A percentile compares a stretch with the other conserved stretches of the same genome.
Conservation (phyloP, 2,329 filamentous ascomycete genomes). For the Diaporthe australafricana region DNA sequence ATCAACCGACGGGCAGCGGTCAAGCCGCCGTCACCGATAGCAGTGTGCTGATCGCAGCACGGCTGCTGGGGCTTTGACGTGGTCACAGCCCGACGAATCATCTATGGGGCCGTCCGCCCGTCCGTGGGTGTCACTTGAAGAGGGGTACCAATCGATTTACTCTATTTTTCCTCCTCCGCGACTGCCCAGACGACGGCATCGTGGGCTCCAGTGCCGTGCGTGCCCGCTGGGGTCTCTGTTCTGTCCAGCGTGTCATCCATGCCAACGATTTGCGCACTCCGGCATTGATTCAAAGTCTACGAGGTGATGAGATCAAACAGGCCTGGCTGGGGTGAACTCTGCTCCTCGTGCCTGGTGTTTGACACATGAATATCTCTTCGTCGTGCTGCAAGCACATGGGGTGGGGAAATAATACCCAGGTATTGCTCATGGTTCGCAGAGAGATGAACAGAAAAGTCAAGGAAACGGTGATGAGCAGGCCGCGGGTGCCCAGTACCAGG, state of each 20-base stretch:
- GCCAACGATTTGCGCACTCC: background rate
- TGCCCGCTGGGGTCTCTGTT: background rate
- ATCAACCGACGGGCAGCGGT: slow-evolving; percentile 28
- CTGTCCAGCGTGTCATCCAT: background rate
- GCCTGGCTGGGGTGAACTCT: background rate
- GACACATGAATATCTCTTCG: slow-evolving; percentile 5
- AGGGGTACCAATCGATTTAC: slow-evolving; percentile 8
- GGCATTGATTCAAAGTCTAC: slow-evolving; percentile 3
- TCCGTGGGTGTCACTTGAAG: slow-evolving; percentile 9
- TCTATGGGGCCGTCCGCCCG: slow-evolving; percentile 9
- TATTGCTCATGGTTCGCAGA: slow-evolving; percentile 20
- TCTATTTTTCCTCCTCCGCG: background rate
- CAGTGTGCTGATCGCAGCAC: slow-evolving; percentile 21
- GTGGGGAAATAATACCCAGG: slow-evolving; percentile 1
- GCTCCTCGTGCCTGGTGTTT: background rate
- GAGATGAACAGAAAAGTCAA: slow-evolving; percentile 16
- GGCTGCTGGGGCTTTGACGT: slow-evolving; percentile 27
- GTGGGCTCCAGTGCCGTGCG: slow-evolving; percentile 12
- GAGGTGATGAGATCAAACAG: slow-evolving; percentile 5
- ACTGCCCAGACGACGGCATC: slow-evolving; percentile 7
- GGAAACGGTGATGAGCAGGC: slow-evolving; percentile 19
- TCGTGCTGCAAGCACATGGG: slow-evolving; percentile 16
- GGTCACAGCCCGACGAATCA: slow-evolving; percentile 29
- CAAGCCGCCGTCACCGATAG: slow-evolving; percentile 23
- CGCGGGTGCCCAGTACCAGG: slow-evolving; percentile 25